Base-by-base conservation (phyloP, 306 rosid genomes). In the Fragaria iinumae region DNA sequence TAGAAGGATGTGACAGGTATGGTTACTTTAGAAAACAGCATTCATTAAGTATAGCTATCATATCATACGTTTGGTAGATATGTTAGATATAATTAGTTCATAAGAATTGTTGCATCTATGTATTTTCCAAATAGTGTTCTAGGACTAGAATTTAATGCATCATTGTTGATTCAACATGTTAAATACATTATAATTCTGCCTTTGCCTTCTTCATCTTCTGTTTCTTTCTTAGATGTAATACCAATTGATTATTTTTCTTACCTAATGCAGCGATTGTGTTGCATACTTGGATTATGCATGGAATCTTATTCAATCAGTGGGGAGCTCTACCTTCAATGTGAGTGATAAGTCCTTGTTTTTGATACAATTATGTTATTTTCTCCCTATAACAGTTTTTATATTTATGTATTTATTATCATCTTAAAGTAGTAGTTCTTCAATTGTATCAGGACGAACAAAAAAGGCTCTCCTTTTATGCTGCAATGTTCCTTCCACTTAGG, bases 1-100 rank as follows among this genome's bases (percentile, higher is more conserved):
- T 83, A 34, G 97, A 92, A 80, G 89, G 86, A 70, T 88, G 87
- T 77, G 93, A 95, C 78, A 88, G 97, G 98, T 95, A 81, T 47
- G 14, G 36, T 73, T 74, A 21, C n/a, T 56, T 55, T 43, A 57
- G 29, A 9, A 39, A 41, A 39, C 0, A 29, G 20, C 2, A 5
- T 62, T 43, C 47, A 11, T 11, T 27, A 23, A 59, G 57, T 38
- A n/a, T 53, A 63, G 23, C 17, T 39, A 23, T 21, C 1, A 41
- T 43, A 57, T 73, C 43, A 16, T 41, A 27, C 13, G 25, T 43
- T 4, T 43, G 67, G 67, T 8, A 2, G 66, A 23, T 9, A 38
- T 9, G 43, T n/a, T 41, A 10, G 8, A 44, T 41, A 21, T 67
- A 25, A 25, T 23, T 14, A 5, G 41, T 38, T 38, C 41, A 38